Percentiles rank a stretch among this genome's conserved stretches.
These are phyloP conservation scores for Cytospora piceicola DNA, from an alignment of 2,329 filamentous ascomycete genomes.

Conservation along the genomic window DNA sequence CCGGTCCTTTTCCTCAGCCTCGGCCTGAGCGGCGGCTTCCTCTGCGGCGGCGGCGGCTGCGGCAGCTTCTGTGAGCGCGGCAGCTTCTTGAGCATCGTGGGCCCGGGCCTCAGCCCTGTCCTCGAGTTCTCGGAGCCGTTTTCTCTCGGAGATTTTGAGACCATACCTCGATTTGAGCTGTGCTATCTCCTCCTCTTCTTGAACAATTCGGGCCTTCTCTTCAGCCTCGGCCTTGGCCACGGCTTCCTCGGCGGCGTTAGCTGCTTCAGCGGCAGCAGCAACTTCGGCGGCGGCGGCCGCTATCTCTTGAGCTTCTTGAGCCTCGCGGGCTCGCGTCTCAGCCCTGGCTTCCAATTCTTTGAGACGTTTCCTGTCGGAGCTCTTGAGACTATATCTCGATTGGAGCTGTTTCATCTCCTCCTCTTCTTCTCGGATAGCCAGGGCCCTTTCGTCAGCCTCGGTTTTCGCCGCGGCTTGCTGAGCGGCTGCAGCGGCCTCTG, in stretches of 20 bases:
- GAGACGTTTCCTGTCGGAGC: constrained; percentile 22
- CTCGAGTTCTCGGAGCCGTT: constrained; percentile 23
- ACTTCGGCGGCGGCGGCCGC: constrained; percentile 32
- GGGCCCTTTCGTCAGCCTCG: constrained; percentile 33
- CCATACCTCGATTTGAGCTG: constrained; percentile 19
- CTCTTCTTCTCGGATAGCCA: constrained; percentile 24
- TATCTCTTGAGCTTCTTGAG: constrained; percentile 19
- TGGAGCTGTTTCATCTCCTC: constrained; percentile 16
- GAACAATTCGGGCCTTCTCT: constrained; percentile 27
- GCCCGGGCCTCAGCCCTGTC: constrained; percentile 22
- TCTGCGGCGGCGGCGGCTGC: constrained; percentile 18
- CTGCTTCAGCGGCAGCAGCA: constrained; percentile 14
- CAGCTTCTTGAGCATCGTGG: constrained; percentile 1
- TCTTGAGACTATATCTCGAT: constrained; percentile 23
- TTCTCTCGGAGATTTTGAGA: constrained; percentile 21
- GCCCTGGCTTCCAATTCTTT: constrained; percentile 23
- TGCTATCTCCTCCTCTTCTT: constrained; percentile 23
- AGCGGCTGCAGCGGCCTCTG: background rate
- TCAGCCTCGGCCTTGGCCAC: constrained; percentile 33
- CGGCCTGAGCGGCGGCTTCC: constrained; percentile 24
- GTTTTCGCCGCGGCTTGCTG: constrained; percentile 33
- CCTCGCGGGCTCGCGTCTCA: constrained; percentile 18
- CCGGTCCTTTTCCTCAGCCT: constrained; percentile 28
- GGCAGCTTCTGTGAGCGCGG: no score
- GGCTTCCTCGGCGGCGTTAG: constrained; percentile 33